phyloP scores from a whole-genome alignment of 345 rosid species.

The Gossypium australe region DNA sequence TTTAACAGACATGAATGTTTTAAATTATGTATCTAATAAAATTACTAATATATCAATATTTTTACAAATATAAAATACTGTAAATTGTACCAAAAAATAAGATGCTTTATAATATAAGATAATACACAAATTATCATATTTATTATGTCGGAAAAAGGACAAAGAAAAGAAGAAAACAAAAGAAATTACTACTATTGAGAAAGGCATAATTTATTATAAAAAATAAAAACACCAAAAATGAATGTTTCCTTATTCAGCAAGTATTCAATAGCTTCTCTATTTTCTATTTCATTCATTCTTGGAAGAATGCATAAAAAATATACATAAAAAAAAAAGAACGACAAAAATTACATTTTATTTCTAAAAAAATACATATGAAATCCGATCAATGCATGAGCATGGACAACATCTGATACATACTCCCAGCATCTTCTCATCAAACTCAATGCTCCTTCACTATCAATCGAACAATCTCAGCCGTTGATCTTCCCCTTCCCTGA shows the following conservation, averaged over 20 bases:
- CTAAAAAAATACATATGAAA: neutral
- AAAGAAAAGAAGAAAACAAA: too few species aligned
- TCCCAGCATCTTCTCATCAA: neutral
- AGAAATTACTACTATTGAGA: neutral
- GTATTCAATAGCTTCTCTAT: too few species aligned
- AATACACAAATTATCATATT: too few species aligned
- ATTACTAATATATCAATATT: too few species aligned
- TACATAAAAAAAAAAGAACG: neutral
- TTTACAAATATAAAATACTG: too few species aligned
- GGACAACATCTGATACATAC: neutral
- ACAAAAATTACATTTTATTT: neutral
- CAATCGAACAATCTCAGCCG: conserved; percentile 36
- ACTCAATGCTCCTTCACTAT: conserved; percentile 16
- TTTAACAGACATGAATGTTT: too few species aligned
- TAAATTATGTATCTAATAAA: too few species aligned
- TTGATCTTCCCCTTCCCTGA: conserved; percentile 24
- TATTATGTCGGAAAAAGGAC: too few species aligned
- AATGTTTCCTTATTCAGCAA: neutral
- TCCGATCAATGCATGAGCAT: neutral
- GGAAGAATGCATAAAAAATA: neutral
- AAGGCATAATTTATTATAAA: too few species aligned
- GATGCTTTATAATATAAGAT: too few species aligned
- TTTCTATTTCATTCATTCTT: neutral
- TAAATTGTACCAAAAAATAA: too few species aligned
- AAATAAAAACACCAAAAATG: neutral